These are phyloP conservation scores for Picea sitchensis DNA, from an alignment of 75 land plant species.

Conservation along the genomic window DNA sequence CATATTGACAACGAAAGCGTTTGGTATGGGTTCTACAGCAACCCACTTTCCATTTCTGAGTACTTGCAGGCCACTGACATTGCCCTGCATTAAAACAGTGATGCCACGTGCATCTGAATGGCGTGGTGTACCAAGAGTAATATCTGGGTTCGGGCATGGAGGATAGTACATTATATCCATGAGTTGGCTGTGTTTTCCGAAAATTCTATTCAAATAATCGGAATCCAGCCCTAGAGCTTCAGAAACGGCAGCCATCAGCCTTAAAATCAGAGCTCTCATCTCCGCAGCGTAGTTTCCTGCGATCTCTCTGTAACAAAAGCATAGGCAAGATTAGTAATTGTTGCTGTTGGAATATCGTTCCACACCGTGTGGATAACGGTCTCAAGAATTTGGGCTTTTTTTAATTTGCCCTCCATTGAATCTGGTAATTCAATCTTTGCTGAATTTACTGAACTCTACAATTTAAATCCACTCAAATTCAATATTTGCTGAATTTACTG, in stretches of 20 bases:
- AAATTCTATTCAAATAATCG: constrained; percentile 23
- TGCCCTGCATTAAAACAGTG: constrained; percentile 52
- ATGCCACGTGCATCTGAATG: constrained; percentile 55
- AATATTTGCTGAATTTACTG: too few species aligned
- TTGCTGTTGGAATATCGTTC: too few species aligned
- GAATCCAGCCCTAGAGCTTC: constrained; percentile 48
- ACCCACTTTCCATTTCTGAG: constrained; percentile 35
- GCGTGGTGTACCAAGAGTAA: constrained; percentile 51
- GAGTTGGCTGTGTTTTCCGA: constrained; percentile 45
- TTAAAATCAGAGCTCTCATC: not conserved
- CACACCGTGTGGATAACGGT: too few species aligned
- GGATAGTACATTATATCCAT: constrained; percentile 67
- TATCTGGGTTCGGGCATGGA: constrained; percentile 63
- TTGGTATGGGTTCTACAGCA: constrained; percentile 41
- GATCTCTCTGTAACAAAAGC: too few species aligned
- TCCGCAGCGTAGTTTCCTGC: too few species aligned
- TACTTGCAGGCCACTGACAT: constrained; percentile 53
- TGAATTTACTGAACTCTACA: too few species aligned
- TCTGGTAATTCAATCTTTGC: too few species aligned
- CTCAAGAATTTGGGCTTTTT: too few species aligned
- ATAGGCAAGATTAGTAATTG: too few species aligned
- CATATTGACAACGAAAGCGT: constrained; percentile 49
- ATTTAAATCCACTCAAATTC: too few species aligned
- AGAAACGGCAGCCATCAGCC: constrained; percentile 34
- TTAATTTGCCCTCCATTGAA: too few species aligned